Conservation (phyloP, 352 stramenopile species). For the Globisporangium splendens region DNA sequence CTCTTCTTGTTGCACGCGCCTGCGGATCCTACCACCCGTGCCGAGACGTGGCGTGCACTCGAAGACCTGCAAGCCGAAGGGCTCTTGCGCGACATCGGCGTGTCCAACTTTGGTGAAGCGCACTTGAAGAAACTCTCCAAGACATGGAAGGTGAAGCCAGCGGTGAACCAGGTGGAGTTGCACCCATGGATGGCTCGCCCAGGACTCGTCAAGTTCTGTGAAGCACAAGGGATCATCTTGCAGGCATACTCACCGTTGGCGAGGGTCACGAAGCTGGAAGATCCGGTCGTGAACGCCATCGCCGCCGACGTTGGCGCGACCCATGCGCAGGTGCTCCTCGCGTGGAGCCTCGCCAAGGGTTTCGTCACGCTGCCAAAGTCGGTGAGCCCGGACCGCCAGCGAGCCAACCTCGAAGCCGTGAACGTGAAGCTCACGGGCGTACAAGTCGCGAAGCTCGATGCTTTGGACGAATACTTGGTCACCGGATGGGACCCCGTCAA, state of each 20-base stretch:
- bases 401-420: conserved; percentile 42
- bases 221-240: conserved; percentile 35
- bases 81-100: conserved; percentile 74
- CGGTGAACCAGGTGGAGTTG: conserved; percentile 83
- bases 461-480: conserved; percentile 39
- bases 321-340: conserved; percentile 50
- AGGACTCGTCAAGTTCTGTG: conserved; percentile 59
- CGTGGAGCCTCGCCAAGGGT: conserved; percentile 48
- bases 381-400: conserved; percentile 32
- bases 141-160: conserved; percentile 46
- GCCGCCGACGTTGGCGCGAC: conserved; percentile 25
- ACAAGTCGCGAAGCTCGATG: conserved; percentile 33
- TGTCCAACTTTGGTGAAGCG: conserved; percentile 87
- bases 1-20: conserved; percentile 74
- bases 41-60: conserved; percentile 49
- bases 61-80: conserved; percentile 48
- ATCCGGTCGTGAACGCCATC: conserved; percentile 32
- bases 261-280: conserved; percentile 9
- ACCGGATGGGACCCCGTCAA: conserved; percentile 51
- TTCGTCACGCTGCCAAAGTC: conserved; percentile 72
- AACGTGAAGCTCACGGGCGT: conserved; percentile 28
- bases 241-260: conserved; percentile 52
- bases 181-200: conserved; percentile 63
- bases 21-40: conserved; percentile 29
- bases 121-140: conserved; percentile 79